These are phyloP conservation scores for Capsella bursapastoris DNA, from an alignment of 345 rosid genomes.

Conservation along the genomic window DNA sequence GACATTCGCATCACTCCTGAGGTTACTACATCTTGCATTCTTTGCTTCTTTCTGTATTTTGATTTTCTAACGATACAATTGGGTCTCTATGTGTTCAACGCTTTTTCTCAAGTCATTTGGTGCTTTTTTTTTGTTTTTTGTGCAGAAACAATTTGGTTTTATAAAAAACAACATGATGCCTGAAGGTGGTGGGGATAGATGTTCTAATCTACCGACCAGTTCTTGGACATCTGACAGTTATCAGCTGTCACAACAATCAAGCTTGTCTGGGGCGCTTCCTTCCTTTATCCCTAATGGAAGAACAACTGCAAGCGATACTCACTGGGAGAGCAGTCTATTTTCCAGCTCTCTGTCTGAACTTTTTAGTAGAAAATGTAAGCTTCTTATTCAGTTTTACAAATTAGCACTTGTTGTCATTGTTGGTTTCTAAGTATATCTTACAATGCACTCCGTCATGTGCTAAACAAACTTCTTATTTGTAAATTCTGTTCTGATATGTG, in stretches of 20 bases:
- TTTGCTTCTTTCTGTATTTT: neutral
- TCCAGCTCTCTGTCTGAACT: slow-evolving; percentile 90
- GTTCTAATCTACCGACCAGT: slow-evolving; percentile 44
- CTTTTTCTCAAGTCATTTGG: slow-evolving; percentile 6
- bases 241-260: slow-evolving; percentile 49
- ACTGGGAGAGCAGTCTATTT: slow-evolving; percentile 84
- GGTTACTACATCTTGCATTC: slow-evolving; percentile 44
- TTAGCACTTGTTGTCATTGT: neutral
- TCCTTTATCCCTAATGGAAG: slow-evolving; percentile 48
- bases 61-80: neutral
- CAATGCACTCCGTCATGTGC: neutral
- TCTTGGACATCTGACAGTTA: slow-evolving; percentile 52
- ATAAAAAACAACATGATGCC: slow-evolving; percentile 56
- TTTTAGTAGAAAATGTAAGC: slow-evolving; percentile 68
- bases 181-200: slow-evolving; percentile 55
- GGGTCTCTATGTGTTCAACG: neutral
- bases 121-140: slow-evolving; percentile 48
- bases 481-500: neutral
- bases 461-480: neutral
- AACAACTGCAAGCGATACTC: slow-evolving; percentile 47
- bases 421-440: neutral
- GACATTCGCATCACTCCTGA: slow-evolving; percentile 55
- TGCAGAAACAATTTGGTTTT: slow-evolving; percentile 72
- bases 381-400: neutral
- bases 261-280: slow-evolving; percentile 46